Base-by-base conservation (phyloP, 208 protist species). In the Leishmania guyanensis region DNA sequence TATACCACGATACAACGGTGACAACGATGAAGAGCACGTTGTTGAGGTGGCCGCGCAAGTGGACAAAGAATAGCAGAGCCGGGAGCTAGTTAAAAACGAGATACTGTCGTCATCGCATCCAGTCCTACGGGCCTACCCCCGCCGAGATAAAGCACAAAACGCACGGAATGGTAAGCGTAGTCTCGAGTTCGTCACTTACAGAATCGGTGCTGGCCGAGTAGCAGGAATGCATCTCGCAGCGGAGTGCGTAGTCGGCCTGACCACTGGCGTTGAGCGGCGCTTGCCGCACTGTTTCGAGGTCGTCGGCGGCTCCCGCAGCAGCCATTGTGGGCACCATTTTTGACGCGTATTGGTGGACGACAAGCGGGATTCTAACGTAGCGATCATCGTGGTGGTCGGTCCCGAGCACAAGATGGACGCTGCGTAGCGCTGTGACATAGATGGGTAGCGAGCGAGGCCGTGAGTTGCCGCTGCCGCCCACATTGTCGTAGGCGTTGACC, bases 101-200 rank as follows among this genome's bases (percentile, higher is more conserved):
- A 64, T 94, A 94, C 85, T 95, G 92, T 68, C 90, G 75, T 20
- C 94, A 86, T 36, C 94, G 86, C 92, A 95, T 95, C 89, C 92
- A 97, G n/a, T 91, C 88, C 69, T 95, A 97, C 33, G 88, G 89
- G 43, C 89, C 83, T 68, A 93, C 65, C 90, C 87, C 94, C 46
- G 93, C 84, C 14, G 89, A 89, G 56, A 93, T 53, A 73, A 94
- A 89, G 83, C 90, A 90, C 17, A 96, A 53, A 65, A 79, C 51
- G 43, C 66, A 89, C 66, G 93, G 73, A 26, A 94, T 82, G 78
- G 94, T 94, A 36, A 96, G 76, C 9, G 84, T 86, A 62, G 93
- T 91, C 84, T 89, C 89, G 56, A 93, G 33, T 20, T 84, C 87
- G 5, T 81, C 56, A 10, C 86, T 74, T 2, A 94, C 84, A 36